Evolutionary conservation across 2,329 filamentous ascomycete genomes (phyloP), one percentile per base, ranked within the genome.

Genomic region (Aureobasidium sp.): DNA sequence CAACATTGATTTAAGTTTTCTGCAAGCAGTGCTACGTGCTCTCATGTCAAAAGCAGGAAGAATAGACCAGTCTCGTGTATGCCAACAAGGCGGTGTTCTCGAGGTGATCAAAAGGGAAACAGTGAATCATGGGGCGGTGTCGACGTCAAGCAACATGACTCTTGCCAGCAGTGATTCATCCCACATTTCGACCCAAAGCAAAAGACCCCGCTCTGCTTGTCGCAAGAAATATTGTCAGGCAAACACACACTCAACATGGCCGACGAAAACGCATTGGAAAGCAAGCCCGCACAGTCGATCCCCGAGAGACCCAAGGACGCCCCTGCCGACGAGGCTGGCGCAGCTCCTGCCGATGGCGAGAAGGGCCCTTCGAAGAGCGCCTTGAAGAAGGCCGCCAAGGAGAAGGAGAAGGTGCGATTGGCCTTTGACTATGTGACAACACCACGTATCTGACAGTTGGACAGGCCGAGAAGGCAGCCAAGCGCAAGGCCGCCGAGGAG

Each of bases 341-440:
- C 60, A 4, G 64, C 66, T 45, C 60, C 63, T 15, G 70, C 62
- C 35, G 68, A 62, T 29, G 70, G 70, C 39, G 77, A 75, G 61
- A 78, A 77, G 59, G 77, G 77, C 15, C 79, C 82, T 45, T 90
- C 87, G 64, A 92, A 95, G 78, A 92, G 87, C 76, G 90, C 86
- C 17, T 78, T 88, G 66, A 95, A 95, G 79, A 96, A 95, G 79
- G 86, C 89, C 49, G 88, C 89, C 69, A 95, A 95, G 78, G 90
- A 92, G 31, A 91, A 91, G 78, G 92, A 93, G 74, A 92, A 95
- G 76, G 89, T 88, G 14, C 82, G 56, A n/a, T 31, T 35, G 27
- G 39, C 11, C 3, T 12, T 47, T 5, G 31, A 44, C n/a, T 15
- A 19, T 19, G 12, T 12, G n/a, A 31, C 29, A n/a, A 14, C 49